phyloP scores from a whole-genome alignment of 2,329 filamentous ascomycete species.

The Purpureocillium lavendulum region DNA sequence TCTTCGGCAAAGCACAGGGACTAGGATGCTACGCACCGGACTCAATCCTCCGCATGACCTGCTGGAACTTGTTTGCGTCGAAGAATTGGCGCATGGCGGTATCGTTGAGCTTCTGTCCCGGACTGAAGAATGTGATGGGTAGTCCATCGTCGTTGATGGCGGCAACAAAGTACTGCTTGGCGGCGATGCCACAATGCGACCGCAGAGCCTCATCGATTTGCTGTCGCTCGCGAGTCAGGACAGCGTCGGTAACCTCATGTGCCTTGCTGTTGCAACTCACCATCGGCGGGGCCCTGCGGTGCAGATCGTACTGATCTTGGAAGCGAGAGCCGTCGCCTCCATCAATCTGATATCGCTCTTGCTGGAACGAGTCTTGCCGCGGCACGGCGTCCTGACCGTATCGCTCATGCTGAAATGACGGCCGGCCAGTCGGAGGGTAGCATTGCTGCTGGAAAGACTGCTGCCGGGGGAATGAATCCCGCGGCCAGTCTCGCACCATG shows the following conservation, averaged over 20 bases:
- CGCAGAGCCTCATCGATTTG: conserved; percentile 43
- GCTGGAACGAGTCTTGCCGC: conserved; percentile 20
- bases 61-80: conserved; percentile 30
- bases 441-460: conserved; percentile 17
- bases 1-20: neutral
- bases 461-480: conserved; percentile 29
- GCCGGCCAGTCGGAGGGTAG: conserved; percentile 15
- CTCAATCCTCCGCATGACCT: conserved; percentile 28
- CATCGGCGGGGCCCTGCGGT: conserved; percentile 29
- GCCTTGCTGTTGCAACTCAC: conserved; percentile 15
- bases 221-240: conserved; percentile 17
- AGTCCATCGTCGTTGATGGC: conserved; percentile 39
- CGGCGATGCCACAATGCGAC: conserved; percentile 43
- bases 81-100: conserved; percentile 37
- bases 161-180: conserved; percentile 43
- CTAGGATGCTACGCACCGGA: conserved; percentile 22
- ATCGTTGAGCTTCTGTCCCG: conserved; percentile 27
- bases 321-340: conserved; percentile 24
- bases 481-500: conserved; percentile 33
- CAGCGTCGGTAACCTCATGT: neutral
- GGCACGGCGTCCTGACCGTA: conserved; percentile 16
- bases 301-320: conserved; percentile 22
- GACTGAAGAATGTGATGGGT: conserved; percentile 35
- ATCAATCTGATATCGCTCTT: conserved; percentile 20
- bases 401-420: conserved; percentile 19